Evolutionary conservation across 257 asterid genomes (phyloP), one percentile per base, ranked within the genome.

Genomic region (Jacaranda mimosifolia): DNA sequence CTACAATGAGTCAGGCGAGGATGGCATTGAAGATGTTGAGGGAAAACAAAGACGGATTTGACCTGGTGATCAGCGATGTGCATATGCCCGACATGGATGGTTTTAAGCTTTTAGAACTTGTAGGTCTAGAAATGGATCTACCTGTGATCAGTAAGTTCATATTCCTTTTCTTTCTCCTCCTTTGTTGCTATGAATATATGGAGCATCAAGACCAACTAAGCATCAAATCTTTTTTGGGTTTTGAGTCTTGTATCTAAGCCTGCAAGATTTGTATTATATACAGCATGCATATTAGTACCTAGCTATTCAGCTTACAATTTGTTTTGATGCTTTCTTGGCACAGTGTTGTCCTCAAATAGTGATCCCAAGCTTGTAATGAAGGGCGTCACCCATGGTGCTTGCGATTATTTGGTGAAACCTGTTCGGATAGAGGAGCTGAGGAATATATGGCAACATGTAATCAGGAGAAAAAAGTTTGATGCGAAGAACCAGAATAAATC

Each of bases 51-150:
- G 90, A 89, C 75, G 77, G 91, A 68, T 94, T 90, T 66, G 97
- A 94, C 82, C 82, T 94, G 78, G 93, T 91, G 43, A 91, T 94
- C 68, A 90, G 97, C 43, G 97, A 94, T 75, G 98, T 94, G 60
- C 91, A 90, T 74, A 94, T 94, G 98, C 98, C 98, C 15, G 97
- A 94, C 80, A 91, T 94, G 94, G 98, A 93, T 79, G 98, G 98
- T 55, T 93, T 93, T 72, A 87, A 86, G 86, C 97, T 94, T 81
- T 89, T 91, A 21, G 98, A 94, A 83, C 97, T 80, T 38, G 90
- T 94, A 71, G 98, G 97, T 66, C 97, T 91, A 26, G 97, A 91
- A 77, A 82, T 91, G 97, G 96, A 94, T 82, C 87, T 94, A 45
- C 97, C 98, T 11, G 98, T 94, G 38, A 94, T 94, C 81, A 91